Conservation (phyloP, 805 yeast genomes). For the Lachancea thermotolerans region DNA sequence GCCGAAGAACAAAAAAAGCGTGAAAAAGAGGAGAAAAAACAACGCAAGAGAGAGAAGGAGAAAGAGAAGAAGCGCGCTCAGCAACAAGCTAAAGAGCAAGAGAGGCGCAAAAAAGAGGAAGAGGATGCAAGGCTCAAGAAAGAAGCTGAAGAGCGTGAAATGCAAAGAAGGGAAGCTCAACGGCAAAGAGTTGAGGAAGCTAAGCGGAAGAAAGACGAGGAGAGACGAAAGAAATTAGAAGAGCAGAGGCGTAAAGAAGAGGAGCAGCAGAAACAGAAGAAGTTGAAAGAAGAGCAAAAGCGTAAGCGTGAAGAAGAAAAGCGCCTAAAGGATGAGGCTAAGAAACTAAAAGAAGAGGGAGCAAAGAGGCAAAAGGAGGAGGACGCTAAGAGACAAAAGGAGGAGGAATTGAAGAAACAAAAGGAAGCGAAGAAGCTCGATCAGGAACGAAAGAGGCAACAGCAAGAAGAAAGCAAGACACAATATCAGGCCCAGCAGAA, state of each 20-base stretch:
- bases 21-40: conserved; percentile 60
- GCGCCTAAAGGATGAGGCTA: conserved; percentile 28
- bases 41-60: conserved; percentile 58
- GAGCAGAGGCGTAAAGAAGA: conserved; percentile 38
- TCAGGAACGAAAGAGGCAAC: conserved; percentile 19
- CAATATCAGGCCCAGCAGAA: conserved; percentile 23
- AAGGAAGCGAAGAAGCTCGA: conserved; percentile 31
- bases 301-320: conserved; percentile 35
- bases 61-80: conserved; percentile 61
- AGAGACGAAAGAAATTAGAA: conserved; percentile 35
- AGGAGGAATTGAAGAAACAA: conserved; percentile 18
- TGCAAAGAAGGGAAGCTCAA: conserved; percentile 35
- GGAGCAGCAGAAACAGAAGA: conserved; percentile 34
- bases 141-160: conserved; percentile 38
- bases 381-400: conserved; percentile 31
- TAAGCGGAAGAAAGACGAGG: conserved; percentile 34
- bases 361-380: conserved; percentile 23
- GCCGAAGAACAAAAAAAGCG: conserved; percentile 60
- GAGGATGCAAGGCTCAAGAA: conserved; percentile 44
- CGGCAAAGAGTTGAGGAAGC: conserved; percentile 36
- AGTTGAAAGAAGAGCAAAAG: conserved; percentile 35
- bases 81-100: conserved; percentile 60
- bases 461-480: conserved; percentile 6
- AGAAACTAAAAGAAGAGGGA: conserved; percentile 26
- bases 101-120: conserved; percentile 47